Evolutionary conservation across 169 alveolate species (phyloP).

Genomic region (Hepatocystis sp.): DNA sequence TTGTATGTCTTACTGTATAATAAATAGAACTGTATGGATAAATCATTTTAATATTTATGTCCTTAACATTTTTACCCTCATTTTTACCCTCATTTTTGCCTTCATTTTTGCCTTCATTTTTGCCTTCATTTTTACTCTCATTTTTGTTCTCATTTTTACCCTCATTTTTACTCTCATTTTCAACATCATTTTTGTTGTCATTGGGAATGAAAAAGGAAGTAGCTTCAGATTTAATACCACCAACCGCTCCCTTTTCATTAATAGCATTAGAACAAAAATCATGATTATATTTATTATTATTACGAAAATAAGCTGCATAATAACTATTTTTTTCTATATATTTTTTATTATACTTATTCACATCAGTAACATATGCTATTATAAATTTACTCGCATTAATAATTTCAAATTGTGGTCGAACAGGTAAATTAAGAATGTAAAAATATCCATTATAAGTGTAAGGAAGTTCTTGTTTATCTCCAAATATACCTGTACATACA

Average conservation of each 20-base stretch:
- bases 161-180: no score
- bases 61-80: no score
- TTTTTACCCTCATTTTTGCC: no score
- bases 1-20: constrained; percentile 58
- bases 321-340: constrained; percentile 34
- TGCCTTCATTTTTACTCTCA: no score
- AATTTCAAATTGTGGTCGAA: constrained; percentile 85
- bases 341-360: constrained; percentile 38
- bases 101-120: no score
- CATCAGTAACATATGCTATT: constrained; percentile 82
- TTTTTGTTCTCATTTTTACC: no score
- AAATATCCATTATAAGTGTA: constrained; percentile 88
- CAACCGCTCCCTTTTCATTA: no score
- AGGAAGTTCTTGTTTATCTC: constrained; percentile 85
- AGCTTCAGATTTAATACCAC: no score
- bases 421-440: constrained; percentile 83
- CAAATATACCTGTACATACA: constrained; percentile 86
- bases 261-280: no score
- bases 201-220: no score
- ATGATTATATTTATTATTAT: constrained; percentile 75
- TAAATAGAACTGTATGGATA: constrained; percentile 73
- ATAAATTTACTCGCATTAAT: constrained; percentile 83
- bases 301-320: constrained; percentile 24
- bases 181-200: no score
- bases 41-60: constrained; percentile 72